A percentile compares a stretch with the other conserved stretches of the same genome.
Conservation (phyloP, 169 alveolate species). For the Eimeria acervulina region DNA sequence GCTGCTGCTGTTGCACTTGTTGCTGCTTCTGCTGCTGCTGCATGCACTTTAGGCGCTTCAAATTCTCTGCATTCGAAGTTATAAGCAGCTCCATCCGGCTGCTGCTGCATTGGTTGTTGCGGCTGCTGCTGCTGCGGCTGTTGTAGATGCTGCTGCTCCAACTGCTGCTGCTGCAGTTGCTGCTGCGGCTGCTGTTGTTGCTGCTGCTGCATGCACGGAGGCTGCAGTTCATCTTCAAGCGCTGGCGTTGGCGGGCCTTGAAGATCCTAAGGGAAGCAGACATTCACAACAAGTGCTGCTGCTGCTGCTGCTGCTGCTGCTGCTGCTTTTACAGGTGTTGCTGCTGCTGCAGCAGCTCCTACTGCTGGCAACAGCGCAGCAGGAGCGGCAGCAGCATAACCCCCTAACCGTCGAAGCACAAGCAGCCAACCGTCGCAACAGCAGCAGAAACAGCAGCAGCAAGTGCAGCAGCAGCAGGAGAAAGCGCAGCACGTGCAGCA, state of each 20-base stretch:
- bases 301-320: slow-evolving; percentile 42
- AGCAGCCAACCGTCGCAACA: background rate
- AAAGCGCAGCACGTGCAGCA: slow-evolving; percentile 18
- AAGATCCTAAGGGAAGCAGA: background rate
- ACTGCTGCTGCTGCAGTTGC: slow-evolving; percentile 13
- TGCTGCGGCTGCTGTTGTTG: slow-evolving; percentile 8
- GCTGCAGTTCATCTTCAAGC: slow-evolving; percentile 16
- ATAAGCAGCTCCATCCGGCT: background rate
- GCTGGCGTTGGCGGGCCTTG: slow-evolving; percentile 17
- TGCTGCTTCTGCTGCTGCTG: background rate
- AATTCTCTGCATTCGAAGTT: background rate
- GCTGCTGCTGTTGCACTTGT: slow-evolving; percentile 8
- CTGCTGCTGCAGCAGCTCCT: background rate
- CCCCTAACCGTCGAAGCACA: background rate
- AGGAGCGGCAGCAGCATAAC: background rate
- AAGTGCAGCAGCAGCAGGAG: too few species aligned
- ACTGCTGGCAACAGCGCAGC: background rate
- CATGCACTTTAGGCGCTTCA: background rate
- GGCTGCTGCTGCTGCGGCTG: background rate
- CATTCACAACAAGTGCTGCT: background rate
- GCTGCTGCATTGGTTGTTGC: background rate
- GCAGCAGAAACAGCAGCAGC: slow-evolving; percentile 50
- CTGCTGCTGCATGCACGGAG: slow-evolving; percentile 12
- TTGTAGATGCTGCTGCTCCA: background rate
- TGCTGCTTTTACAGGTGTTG: background rate